Percentiles rank a stretch among this genome's conserved stretches.
These are phyloP conservation scores for Echinochloa phyllopogon DNA, from an alignment of 176 grass and related monocot species.

Conservation along the genomic window DNA sequence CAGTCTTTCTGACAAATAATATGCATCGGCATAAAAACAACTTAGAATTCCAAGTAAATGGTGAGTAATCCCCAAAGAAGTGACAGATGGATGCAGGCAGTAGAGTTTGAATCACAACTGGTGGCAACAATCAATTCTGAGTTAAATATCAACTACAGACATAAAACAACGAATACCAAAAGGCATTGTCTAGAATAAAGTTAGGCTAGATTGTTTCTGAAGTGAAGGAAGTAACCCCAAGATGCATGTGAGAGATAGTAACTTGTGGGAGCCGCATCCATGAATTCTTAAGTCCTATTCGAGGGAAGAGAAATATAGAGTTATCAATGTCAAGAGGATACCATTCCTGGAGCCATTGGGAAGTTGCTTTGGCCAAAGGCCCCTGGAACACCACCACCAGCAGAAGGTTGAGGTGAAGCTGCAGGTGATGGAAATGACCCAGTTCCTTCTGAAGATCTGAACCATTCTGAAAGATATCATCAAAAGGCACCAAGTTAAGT, in stretches of 20 bases:
- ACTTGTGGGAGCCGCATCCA: conserved; percentile 9
- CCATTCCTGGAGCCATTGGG: conserved; percentile 64
- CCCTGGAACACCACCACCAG: conserved; percentile 52
- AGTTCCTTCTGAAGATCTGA: conserved; percentile 65
- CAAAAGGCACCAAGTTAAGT: conserved; percentile 36
- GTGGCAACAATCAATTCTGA: neutral
- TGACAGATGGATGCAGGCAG: neutral
- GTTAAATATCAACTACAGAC: conserved; percentile 4
- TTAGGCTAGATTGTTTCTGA: neutral
- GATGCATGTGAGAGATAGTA: neutral
- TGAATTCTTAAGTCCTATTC: conserved; percentile 21
- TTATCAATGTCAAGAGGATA: conserved; percentile 50
- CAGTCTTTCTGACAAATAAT: conserved; percentile 6
- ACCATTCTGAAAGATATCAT: conserved; percentile 79
- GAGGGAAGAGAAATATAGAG: conserved; percentile 33
- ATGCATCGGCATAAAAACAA: conserved; percentile 19
- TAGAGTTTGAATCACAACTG: neutral
- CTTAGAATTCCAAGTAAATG: conserved; percentile 19
- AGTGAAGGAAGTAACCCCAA: conserved; percentile 13
- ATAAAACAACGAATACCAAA: conserved; percentile 5
- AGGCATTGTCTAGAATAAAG: neutral
- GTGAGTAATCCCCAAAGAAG: neutral
- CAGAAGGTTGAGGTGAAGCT: conserved; percentile 70
- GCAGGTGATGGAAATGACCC: conserved; percentile 73
- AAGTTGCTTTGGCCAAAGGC: conserved; percentile 74